Evolutionary conservation across 768 basidiomycete genomes (phyloP).

Genomic region (Suillus tomentosus): DNA sequence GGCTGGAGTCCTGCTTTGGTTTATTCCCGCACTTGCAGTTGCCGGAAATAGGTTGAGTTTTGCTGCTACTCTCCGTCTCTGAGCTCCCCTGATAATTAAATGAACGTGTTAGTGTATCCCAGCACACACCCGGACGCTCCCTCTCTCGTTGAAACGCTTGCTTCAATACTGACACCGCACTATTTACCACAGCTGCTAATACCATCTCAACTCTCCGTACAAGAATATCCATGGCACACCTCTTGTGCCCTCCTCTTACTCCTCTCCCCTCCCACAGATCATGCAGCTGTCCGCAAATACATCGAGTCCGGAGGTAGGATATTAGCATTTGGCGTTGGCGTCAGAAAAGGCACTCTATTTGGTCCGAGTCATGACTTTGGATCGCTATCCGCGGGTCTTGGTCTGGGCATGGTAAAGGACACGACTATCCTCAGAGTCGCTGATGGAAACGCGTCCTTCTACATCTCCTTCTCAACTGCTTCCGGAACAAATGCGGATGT

Average conservation of each 20-base stretch:
- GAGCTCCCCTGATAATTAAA: constrained; percentile 23
- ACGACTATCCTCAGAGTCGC: constrained; percentile 26
- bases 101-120: constrained; percentile 79
- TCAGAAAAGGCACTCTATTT: constrained; percentile 47
- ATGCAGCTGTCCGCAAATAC: constrained; percentile 55
- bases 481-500: constrained; percentile 17
- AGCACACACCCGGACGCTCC: constrained; percentile 58
- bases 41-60: no score
- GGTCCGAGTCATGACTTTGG: constrained; percentile 44
- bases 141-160: constrained; percentile 51
- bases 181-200: constrained; percentile 79
- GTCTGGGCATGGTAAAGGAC: constrained; percentile 35
- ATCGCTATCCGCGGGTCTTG: constrained; percentile 34
- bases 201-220: constrained; percentile 53
- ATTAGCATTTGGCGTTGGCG: constrained; percentile 64
- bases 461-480: constrained; percentile 30
- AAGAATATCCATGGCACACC: constrained; percentile 72
- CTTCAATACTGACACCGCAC: constrained; percentile 62
- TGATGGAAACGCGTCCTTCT: constrained; percentile 24
- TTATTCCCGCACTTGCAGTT: no score
- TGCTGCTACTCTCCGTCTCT: no score
- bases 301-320: constrained; percentile 71
- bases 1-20: neutral
- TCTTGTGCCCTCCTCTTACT: constrained; percentile 81
- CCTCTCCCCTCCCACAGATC: constrained; percentile 53